phyloP scores from a whole-genome alignment of 2,329 filamentous ascomycete genomes.

The Calonectria pauciramosa region DNA sequence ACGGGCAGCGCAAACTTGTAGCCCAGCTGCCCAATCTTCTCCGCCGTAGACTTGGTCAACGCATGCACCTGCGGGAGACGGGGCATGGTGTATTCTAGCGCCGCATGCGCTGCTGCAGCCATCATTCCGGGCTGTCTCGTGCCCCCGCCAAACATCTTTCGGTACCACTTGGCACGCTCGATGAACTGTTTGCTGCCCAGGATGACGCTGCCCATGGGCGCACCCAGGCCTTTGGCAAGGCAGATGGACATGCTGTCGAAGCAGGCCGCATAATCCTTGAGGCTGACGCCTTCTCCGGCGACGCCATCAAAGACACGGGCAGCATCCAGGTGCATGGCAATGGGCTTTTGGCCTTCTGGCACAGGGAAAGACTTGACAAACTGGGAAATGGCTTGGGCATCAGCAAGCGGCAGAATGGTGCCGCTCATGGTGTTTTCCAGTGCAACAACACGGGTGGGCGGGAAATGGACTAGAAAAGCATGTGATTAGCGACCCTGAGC shows the following conservation, averaged over 20 bases:
- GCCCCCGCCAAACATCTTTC: constrained; percentile 81
- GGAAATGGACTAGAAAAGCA: constrained; percentile 74
- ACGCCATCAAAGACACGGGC: constrained; percentile 83
- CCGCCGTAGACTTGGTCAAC: constrained; percentile 35
- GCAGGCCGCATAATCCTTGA: constrained; percentile 74
- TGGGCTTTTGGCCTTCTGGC: constrained; percentile 56
- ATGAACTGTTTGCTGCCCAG: constrained; percentile 61
- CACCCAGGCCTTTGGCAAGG: constrained; percentile 83
- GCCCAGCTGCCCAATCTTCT: constrained; percentile 29
- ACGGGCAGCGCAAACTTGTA: constrained; percentile 43
- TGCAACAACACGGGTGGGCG: constrained; percentile 82
- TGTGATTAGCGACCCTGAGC: constrained; percentile 53
- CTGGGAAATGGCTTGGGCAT: constrained; percentile 74
- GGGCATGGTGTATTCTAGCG: constrained; percentile 57
- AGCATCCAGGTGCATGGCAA: constrained; percentile 81
- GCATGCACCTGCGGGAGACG: constrained; percentile 37
- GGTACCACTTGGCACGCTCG: constrained; percentile 53
- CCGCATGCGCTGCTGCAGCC: constrained; percentile 76
- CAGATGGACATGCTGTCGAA: constrained; percentile 83
- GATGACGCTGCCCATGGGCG: constrained; percentile 81
- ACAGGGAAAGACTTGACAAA: constrained; percentile 69
- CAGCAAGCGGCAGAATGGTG: constrained; percentile 79
- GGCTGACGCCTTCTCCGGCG: constrained; percentile 72
- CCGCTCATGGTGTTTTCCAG: constrained; percentile 87
- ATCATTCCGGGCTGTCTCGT: constrained; percentile 79